A percentile compares a stretch with the other conserved stretches of the same genome.
Evolutionary conservation across 306 rosid species (phyloP).

Genomic region (Trifolium fragiferum): DNA sequence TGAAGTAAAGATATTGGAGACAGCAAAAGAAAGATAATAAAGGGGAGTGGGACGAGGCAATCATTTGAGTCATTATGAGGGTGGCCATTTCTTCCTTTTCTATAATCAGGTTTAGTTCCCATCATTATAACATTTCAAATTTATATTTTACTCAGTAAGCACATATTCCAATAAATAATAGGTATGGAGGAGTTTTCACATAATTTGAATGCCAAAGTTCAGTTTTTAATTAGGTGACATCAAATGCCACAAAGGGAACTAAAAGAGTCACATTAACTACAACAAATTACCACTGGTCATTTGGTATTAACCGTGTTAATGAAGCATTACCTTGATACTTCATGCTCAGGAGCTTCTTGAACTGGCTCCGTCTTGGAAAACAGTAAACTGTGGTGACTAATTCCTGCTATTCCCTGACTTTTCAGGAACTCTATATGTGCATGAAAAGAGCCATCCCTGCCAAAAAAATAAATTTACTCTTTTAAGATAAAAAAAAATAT

Average conservation of each 20-base stretch:
- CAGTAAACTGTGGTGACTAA: conserved; percentile 93
- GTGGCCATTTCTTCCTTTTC: background rate
- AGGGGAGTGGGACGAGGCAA: background rate
- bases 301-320: background rate
- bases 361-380: conserved; percentile 83
- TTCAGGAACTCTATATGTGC: conserved; percentile 72
- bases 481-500: conserved; percentile 18
- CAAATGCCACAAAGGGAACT: conserved; percentile 10
- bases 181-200: background rate
- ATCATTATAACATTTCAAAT: background rate
- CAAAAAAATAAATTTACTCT: conserved; percentile 17
- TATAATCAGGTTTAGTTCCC: background rate
- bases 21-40: background rate
- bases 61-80: background rate
- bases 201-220: background rate
- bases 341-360: conserved; percentile 55
- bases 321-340: conserved; percentile 61
- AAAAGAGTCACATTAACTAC: conserved; percentile 1
- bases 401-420: conserved; percentile 81
- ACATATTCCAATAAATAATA: conserved; percentile 6
- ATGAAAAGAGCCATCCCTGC: conserved; percentile 66
- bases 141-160: background rate
- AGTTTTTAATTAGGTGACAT: background rate
- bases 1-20: background rate
- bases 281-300: background rate